Evolutionary conservation across 768 basidiomycete genomes (phyloP).

Genomic region (Kwoniella newhampshirensis): DNA sequence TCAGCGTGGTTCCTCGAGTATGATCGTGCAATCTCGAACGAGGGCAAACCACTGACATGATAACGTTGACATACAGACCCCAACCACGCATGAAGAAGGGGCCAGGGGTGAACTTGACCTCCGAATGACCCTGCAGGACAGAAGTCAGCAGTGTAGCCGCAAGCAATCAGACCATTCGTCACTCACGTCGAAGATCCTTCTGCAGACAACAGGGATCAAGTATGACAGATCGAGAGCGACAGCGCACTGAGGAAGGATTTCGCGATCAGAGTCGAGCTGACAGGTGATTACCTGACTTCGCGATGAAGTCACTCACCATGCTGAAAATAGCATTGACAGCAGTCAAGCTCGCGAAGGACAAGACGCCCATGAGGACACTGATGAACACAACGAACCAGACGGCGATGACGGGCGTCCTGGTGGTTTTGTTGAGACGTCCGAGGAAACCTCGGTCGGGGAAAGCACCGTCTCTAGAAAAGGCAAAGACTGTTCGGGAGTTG

Average conservation of each 20-base stretch:
- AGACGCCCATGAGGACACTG: slow-evolving; percentile 62
- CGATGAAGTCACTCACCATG: slow-evolving; percentile 60
- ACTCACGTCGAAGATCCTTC: slow-evolving; percentile 60
- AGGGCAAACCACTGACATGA: slow-evolving; percentile 30
- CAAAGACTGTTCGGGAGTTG: slow-evolving; percentile 75
- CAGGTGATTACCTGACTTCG: too few relatives aligned
- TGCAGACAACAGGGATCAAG: slow-evolving; percentile 74
- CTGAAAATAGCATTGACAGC: slow-evolving; percentile 81
- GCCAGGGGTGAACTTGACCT: slow-evolving; percentile 79
- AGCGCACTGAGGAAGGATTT: slow-evolving; percentile 19
- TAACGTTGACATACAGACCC: slow-evolving; percentile 34
- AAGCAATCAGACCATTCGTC: background rate
- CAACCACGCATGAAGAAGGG: slow-evolving; percentile 75
- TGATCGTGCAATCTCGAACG: background rate
- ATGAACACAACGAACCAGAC: slow-evolving; percentile 71
- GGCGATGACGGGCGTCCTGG: slow-evolving; percentile 73
- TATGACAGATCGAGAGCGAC: slow-evolving; percentile 65
- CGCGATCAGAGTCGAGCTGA: background rate
- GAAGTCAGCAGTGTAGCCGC: background rate
- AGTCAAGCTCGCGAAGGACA: slow-evolving; percentile 72
- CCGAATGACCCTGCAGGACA: slow-evolving; percentile 64
- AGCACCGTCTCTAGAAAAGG: slow-evolving; percentile 62
- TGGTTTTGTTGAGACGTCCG: slow-evolving; percentile 63
- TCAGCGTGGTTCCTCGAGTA: background rate
- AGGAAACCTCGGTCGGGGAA: slow-evolving; percentile 78